Evolutionary conservation across 2,329 filamentous ascomycete genomes (phyloP), one percentile per base, ranked within the genome.

Genomic region (Penicillium sp.): DNA sequence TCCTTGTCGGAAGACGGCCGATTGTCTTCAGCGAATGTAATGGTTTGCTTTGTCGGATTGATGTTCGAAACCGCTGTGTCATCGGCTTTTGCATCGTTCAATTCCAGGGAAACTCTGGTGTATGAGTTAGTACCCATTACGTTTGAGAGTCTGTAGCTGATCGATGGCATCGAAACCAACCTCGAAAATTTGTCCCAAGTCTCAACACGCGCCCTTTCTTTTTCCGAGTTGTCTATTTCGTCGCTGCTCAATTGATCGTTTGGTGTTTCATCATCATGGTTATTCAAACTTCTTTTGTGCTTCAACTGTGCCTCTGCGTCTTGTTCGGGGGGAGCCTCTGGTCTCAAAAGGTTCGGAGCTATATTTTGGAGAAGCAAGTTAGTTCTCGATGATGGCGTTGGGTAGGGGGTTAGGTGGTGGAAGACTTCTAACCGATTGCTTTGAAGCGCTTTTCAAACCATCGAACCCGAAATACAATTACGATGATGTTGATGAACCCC

Each of bases 401-500:
- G 14, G 16, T n/a, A 36, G 32, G 38, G 42, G 14, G 10, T 31
- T n/a, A 36, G 32, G 38, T 39, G 14, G 10, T 36, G 38, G 29
- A 9, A 24, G 14, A 31, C 4, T 16, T 22, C 45, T 24, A 50
- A 71, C 68, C 75, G 5, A 75, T 61, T 36, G 71, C 63, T 52
- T 75, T 75, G 4, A 82, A 65, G 14, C 73, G 72, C 49, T 76
- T 77, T 41, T 75, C 69, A 58, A 83, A 83, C 77, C 79, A 83
- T 45, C 71, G 65, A 3, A 83, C 59, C 0, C 81, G 73, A 0
- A 79, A 73, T 11, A 78, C 60, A 3, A 83, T 77, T 5, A 82
- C 77, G 7, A 79, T 48, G 3, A 78, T 75, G 58, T 82, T 82
- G 61, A 83, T 68, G 58, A 81, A 80, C 1, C 74, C 74, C 14